These are phyloP conservation scores for Scalesia atractyloides DNA, from an alignment of 129 eudicot species.

Conservation along the genomic window DNA sequence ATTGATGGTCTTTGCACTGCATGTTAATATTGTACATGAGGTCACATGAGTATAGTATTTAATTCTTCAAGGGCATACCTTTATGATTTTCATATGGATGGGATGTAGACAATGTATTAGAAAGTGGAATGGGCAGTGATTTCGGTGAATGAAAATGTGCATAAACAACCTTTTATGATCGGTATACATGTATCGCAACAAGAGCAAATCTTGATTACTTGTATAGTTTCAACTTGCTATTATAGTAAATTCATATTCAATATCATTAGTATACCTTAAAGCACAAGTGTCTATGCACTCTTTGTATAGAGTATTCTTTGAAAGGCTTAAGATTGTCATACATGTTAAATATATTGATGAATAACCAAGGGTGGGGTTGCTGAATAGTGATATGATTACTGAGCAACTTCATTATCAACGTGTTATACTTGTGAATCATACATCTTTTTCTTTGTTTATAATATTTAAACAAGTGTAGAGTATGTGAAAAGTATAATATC, in stretches of 20 bases:
- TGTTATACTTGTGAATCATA: too few relatives aligned
- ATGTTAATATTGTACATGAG: slow-evolving; percentile 52
- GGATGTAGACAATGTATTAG: slow-evolving; percentile 45
- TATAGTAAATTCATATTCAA: neutral
- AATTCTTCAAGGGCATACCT: slow-evolving; percentile 81
- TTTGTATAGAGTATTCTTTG: too few relatives aligned
- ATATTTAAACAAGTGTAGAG: too few relatives aligned
- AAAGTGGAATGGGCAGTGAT: slow-evolving; percentile 56
- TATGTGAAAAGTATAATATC: too few relatives aligned
- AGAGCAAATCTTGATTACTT: slow-evolving; percentile 12
- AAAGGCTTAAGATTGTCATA: too few relatives aligned
- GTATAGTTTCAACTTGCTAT: neutral
- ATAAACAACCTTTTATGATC: slow-evolving; percentile 89
- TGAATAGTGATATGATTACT: too few relatives aligned
- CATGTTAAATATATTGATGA: too few relatives aligned
- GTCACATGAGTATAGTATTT: slow-evolving; percentile 76
- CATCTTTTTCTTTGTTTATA: too few relatives aligned
- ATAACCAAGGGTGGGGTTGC: too few relatives aligned
- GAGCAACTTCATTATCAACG: too few relatives aligned
- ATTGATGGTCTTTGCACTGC: slow-evolving; percentile 17
- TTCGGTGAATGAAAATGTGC: slow-evolving; percentile 58
- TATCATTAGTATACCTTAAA: too few relatives aligned
- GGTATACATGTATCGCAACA: slow-evolving; percentile 53
- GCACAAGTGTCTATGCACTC: too few relatives aligned
- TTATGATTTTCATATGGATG: slow-evolving; percentile 91